These are phyloP conservation scores for Aspergillus alliaceus DNA, from an alignment of 2,329 filamentous ascomycete genomes.

Conservation along the genomic window DNA sequence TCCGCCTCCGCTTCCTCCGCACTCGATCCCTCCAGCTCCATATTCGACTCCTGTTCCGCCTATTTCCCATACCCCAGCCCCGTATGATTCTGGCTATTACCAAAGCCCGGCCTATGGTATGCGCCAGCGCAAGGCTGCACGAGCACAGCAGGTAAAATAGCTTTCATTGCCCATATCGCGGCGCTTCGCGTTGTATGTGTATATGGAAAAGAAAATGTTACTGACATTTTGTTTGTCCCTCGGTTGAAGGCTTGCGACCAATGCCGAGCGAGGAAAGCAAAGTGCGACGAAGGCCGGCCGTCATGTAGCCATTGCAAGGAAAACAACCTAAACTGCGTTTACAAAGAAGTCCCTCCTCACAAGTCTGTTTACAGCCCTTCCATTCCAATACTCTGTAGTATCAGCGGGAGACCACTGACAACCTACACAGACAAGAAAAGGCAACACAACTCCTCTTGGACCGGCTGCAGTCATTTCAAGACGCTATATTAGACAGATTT, in stretches of 20 bases:
- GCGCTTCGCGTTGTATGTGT: neutral
- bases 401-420: constrained; percentile 4
- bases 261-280: constrained; percentile 83
- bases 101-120: constrained; percentile 30
- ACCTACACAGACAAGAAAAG: constrained; percentile 40
- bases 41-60: constrained; percentile 27
- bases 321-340: constrained; percentile 79
- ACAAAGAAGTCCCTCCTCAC: constrained; percentile 86
- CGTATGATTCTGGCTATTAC: constrained; percentile 35
- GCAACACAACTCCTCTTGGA: constrained; percentile 40
- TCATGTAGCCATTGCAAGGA: constrained; percentile 85
- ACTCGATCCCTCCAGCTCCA: constrained; percentile 31
- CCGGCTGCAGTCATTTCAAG: constrained; percentile 32
- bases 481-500: constrained; percentile 28
- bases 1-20: constrained; percentile 22
- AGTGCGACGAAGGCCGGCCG: constrained; percentile 84
- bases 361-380: constrained; percentile 60
- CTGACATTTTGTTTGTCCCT: constrained; percentile 7
- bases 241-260: constrained; percentile 76
- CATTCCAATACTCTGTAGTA: neutral
- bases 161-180: neutral
- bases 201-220: neutral
- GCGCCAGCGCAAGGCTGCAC: constrained; percentile 40
- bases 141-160: constrained; percentile 39
- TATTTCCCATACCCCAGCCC: constrained; percentile 27